Base-by-base conservation (phyloP, 257 asterid species). In the Leptodermis oblonga region DNA sequence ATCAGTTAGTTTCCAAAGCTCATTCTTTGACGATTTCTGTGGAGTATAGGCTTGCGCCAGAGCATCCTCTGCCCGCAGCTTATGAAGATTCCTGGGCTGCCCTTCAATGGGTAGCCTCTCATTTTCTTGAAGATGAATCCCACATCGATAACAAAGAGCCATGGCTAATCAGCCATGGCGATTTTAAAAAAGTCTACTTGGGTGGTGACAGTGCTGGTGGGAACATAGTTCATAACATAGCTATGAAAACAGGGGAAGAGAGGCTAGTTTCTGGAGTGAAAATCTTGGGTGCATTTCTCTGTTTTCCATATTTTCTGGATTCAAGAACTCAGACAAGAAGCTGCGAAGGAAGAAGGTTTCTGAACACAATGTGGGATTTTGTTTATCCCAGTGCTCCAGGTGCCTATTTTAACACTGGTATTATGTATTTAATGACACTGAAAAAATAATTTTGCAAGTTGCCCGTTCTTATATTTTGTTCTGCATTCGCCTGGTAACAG, bases 281-380 rank as follows among this genome's bases (percentile, higher is more conserved):
- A 66, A 67, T 83, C 33, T 9, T 5, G 3, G 87, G 87, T 1
- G 78, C 52, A 12, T 54, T 85, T 52, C 78, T 81, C 4, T 66
- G 71, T 0, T 72, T 68, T 28, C 86, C 87, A 0, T 64, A n/a
- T 20, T 11, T 78, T 85, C 64, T 17, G 36, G 63, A 36, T 37
- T 53, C 52, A n/a, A n/a, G n/a, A 84, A 5, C 77, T 78, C 9
- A 83, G 87, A 10, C 92, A 89, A 4, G 92, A 86, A 30, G 78
- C 18, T 81, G 85, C n/a, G n/a, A n/a, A n/a, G 18, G 39, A n/a
- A 3, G 20, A 15, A 4, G 60, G 5, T 41, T 41, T 11, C 11
- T 41, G 45, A 41, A 41, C 45, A 41, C 5, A 41, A 41, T 41
- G 45, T 41, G 45, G 45, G 11, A 4, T 5, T 11, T 41, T 5